A percentile compares a stretch with the other conserved stretches of the same genome.
Conservation (phyloP, 2,329 filamentous ascomycete genomes). For the Septoria petroselini region DNA sequence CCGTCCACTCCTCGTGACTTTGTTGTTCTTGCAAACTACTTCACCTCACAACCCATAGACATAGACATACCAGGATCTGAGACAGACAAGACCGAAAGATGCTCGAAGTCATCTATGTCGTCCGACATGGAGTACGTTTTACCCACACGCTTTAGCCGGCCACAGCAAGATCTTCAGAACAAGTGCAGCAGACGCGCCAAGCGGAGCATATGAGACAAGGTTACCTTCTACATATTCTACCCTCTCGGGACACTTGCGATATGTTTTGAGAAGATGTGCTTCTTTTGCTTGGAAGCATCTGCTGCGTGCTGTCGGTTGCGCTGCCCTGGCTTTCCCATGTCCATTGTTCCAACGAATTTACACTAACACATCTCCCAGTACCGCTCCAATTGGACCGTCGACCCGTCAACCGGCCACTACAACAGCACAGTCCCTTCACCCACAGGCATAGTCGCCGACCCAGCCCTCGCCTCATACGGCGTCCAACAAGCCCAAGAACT, state of each 20-base stretch:
- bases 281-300: background rate
- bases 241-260: background rate
- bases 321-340: too few relatives aligned
- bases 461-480: slow-evolving; percentile 81
- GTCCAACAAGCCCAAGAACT: slow-evolving; percentile 79
- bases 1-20: too few relatives aligned
- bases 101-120: slow-evolving; percentile 51
- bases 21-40: too few relatives aligned
- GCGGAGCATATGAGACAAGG: slow-evolving; percentile 3
- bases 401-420: slow-evolving; percentile 77
- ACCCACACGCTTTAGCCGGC: background rate
- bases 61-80: too few relatives aligned
- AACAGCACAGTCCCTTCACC: slow-evolving; percentile 70
- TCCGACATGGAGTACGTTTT: slow-evolving; percentile 50
- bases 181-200: background rate
- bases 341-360: too few relatives aligned
- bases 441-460: slow-evolving; percentile 84
- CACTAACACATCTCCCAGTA: slow-evolving; percentile 56
- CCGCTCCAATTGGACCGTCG: slow-evolving; percentile 83
- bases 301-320: too few relatives aligned
- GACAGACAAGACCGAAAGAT: slow-evolving; percentile 25
- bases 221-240: too few relatives aligned
- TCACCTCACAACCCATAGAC: too few relatives aligned
- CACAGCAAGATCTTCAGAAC: background rate
- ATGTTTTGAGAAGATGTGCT: background rate